phyloP scores from a whole-genome alignment of 2,329 filamentous ascomycete genomes.

The Pezicula rhizophila region DNA sequence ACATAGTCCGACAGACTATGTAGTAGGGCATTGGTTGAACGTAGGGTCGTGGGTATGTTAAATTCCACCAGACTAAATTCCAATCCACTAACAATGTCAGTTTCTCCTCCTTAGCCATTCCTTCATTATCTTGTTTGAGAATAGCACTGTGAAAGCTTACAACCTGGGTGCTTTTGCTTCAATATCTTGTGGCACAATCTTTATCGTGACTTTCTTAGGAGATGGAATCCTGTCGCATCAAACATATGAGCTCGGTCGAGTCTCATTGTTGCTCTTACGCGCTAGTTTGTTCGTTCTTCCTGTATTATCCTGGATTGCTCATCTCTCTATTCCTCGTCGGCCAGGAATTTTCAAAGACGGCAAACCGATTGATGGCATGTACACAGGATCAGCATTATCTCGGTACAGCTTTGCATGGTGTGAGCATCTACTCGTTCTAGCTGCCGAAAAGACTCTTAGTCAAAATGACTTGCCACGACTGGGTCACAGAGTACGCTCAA shows the following conservation, averaged over 20 bases:
- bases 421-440: constrained; percentile 44
- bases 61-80: constrained; percentile 18
- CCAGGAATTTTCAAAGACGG: constrained; percentile 59
- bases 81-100: constrained; percentile 28
- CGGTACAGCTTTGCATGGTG: constrained; percentile 65
- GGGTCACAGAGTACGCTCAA: constrained; percentile 46
- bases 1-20: constrained; percentile 26
- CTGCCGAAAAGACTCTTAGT: constrained; percentile 54
- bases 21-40: constrained; percentile 53
- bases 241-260: constrained; percentile 7
- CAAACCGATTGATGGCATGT: constrained; percentile 55
- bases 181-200: constrained; percentile 39
- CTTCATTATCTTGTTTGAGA: constrained; percentile 40
- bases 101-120: constrained; percentile 46
- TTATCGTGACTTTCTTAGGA: constrained; percentile 40
- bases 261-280: constrained; percentile 38
- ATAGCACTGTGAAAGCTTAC: constrained; percentile 46
- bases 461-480: constrained; percentile 57
- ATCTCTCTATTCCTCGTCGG: constrained; percentile 56
- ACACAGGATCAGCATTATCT: constrained; percentile 52
- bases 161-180: constrained; percentile 46
- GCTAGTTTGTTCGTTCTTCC: constrained; percentile 39
- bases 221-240: constrained; percentile 33
- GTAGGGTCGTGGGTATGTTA: constrained; percentile 58
- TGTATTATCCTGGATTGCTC: constrained; percentile 38